These are phyloP conservation scores for Olyra latifolia DNA, from an alignment of 176 grass and related monocot species.

Conservation along the genomic window DNA sequence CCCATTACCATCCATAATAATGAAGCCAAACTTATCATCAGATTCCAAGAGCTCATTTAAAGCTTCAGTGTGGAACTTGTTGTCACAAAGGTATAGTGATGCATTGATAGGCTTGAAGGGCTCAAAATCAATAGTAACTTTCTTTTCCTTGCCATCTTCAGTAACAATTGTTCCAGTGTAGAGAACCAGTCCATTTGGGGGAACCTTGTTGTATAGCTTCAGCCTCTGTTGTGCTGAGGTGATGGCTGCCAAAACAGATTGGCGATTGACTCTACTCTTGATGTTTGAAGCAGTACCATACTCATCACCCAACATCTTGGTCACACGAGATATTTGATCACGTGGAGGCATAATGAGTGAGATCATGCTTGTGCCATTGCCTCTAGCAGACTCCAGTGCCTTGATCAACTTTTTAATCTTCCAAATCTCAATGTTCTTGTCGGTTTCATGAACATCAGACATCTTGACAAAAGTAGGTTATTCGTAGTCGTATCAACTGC, in stretches of 20 bases:
- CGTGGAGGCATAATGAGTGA: constrained; percentile 77
- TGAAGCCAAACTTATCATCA: constrained; percentile 81
- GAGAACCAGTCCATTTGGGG: constrained; percentile 71
- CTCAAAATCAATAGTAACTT: constrained; percentile 78
- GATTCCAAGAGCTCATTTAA: constrained; percentile 79
- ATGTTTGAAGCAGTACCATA: constrained; percentile 81
- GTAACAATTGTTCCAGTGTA: constrained; percentile 76
- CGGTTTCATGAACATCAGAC: constrained; percentile 68
- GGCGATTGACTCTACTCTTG: constrained; percentile 65
- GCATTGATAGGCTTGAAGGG: constrained; percentile 75
- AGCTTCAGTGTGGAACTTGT: constrained; percentile 79
- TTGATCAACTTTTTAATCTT: constrained; percentile 85
- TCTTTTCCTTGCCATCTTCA: constrained; percentile 81
- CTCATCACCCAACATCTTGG: constrained; percentile 82
- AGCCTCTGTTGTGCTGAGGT: constrained; percentile 75
- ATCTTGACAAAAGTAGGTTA: constrained; percentile 40
- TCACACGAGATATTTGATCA: constrained; percentile 68
- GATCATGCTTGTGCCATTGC: constrained; percentile 84
- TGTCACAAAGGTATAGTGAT: constrained; percentile 72
- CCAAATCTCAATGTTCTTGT: constrained; percentile 88
- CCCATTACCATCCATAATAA: constrained; percentile 81
- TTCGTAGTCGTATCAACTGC: constrained; percentile 31
- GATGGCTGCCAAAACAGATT: constrained; percentile 75
- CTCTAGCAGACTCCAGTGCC: constrained; percentile 68
- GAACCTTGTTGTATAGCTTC: constrained; percentile 79